A percentile compares a stretch with the other conserved stretches of the same genome.
phyloP scores from a whole-genome alignment of 257 asterid species.

The Capsicum pubescens region DNA sequence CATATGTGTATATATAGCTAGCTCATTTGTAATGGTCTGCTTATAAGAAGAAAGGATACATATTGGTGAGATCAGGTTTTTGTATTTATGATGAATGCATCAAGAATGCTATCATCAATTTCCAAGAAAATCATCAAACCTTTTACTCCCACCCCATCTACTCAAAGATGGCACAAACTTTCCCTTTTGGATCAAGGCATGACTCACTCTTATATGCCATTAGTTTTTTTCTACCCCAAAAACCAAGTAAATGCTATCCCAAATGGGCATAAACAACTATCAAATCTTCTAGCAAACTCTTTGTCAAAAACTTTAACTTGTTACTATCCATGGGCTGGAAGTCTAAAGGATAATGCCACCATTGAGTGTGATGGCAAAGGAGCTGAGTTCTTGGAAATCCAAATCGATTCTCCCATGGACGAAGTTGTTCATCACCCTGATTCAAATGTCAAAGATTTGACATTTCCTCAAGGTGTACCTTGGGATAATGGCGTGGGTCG shows the following conservation, averaged over 20 bases:
- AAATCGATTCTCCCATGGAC: neutral
- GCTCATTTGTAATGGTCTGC: too few species aligned
- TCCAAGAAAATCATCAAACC: constrained; percentile 25
- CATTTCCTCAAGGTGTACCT: too few species aligned
- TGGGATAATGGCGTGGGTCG: too few species aligned
- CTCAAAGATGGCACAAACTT: neutral
- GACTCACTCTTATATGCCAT: neutral
- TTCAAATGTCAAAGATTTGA: too few species aligned
- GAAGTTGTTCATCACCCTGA: neutral
- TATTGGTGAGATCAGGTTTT: too few species aligned
- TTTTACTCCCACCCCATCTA: constrained; percentile 26
- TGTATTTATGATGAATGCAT: neutral
- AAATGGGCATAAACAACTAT: neutral
- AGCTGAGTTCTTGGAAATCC: neutral
- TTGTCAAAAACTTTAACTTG: neutral
- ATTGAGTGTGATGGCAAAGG: constrained; percentile 28
- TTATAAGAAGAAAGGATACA: too few species aligned
- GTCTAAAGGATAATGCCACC: neutral
- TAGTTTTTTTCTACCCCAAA: constrained; percentile 27
- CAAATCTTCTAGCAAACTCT: neutral
- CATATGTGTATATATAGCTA: too few species aligned
- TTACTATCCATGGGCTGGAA: neutral
- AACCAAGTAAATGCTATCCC: neutral
- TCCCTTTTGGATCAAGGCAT: neutral
- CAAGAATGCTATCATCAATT: neutral